phyloP scores from a whole-genome alignment of 345 rosid species.

The Anacardium occidentale region DNA sequence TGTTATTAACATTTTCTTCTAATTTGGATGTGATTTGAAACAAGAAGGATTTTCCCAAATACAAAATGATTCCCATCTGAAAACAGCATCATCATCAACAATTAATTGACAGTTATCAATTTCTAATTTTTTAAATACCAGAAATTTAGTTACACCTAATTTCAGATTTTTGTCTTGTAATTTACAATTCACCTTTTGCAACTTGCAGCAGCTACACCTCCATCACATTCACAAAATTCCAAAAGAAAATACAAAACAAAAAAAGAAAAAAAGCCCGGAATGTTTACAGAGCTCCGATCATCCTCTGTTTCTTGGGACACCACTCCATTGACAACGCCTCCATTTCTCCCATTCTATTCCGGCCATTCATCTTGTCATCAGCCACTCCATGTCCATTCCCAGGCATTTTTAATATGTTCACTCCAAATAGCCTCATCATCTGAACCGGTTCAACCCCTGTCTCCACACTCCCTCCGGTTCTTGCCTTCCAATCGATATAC shows the following conservation, averaged over 20 bases:
- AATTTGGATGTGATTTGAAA: too few species aligned
- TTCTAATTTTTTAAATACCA: background rate
- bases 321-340: conserved; percentile 56
- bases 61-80: too few species aligned
- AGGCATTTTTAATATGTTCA: conserved; percentile 59
- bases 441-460: conserved; percentile 39
- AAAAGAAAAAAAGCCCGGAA: too few species aligned
- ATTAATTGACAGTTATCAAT: conserved; percentile 26
- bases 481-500: conserved; percentile 54
- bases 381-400: conserved; percentile 12
- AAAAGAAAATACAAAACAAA: too few species aligned
- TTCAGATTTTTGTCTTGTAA: conserved; percentile 38
- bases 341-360: conserved; percentile 61
- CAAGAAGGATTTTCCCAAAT: too few species aligned
- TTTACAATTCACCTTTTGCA: conserved; percentile 48
- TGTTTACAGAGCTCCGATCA: conserved; percentile 68
- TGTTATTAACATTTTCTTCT: too few species aligned
- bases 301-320: conserved; percentile 68
- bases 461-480: conserved; percentile 24
- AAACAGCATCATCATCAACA: too few species aligned
- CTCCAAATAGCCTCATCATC: conserved; percentile 74
- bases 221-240: conserved; percentile 21
- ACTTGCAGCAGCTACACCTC: conserved; percentile 20
- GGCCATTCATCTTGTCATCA: conserved; percentile 26
- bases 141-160: conserved; percentile 21